A percentile compares a stretch with the other conserved stretches of the same genome.
Evolutionary conservation across 2,329 filamentous ascomycete genomes (phyloP).

Genomic region (Fusarium sp.): DNA sequence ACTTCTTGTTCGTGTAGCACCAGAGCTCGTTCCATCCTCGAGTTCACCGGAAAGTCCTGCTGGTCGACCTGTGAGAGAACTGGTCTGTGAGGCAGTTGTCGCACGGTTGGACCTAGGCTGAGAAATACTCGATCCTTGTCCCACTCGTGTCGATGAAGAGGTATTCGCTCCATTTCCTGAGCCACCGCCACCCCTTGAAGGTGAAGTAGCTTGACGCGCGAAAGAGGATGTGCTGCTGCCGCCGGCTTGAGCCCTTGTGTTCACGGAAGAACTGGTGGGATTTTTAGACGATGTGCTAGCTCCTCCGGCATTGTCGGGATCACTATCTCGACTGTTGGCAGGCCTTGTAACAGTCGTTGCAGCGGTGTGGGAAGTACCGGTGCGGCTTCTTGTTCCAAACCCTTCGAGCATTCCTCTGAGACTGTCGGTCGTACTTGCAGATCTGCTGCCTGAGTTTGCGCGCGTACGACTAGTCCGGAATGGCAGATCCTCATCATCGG

Average conservation of each 20-base stretch:
- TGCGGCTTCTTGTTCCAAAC: not conserved
- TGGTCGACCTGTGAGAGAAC: not conserved
- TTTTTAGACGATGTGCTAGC: not conserved
- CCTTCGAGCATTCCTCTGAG: not conserved
- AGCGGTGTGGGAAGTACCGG: not conserved
- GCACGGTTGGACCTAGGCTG: not conserved
- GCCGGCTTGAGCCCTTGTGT: too few species aligned
- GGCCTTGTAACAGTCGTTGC: not conserved
- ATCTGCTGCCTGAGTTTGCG: not conserved
- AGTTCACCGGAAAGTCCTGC: not conserved
- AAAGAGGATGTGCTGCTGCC: too few species aligned
- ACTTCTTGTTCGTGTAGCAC: not conserved
- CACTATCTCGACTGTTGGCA: not conserved
- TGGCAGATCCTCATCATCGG: not conserved
- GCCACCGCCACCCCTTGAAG: too few species aligned
- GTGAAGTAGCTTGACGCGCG: too few species aligned
- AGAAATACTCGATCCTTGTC: not conserved
- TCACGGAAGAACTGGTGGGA: not conserved
- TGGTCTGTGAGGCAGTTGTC: not conserved
- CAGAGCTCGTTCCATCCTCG: rapidly evolving
- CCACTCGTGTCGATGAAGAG: not conserved
- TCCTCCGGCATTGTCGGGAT: not conserved
- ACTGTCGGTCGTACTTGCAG: not conserved
- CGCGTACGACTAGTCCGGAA: not conserved
- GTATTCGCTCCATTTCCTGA: not conserved